These are phyloP conservation scores for Geosmithia flava DNA, from an alignment of 2,329 filamentous ascomycete species.

Conservation along the genomic window DNA sequence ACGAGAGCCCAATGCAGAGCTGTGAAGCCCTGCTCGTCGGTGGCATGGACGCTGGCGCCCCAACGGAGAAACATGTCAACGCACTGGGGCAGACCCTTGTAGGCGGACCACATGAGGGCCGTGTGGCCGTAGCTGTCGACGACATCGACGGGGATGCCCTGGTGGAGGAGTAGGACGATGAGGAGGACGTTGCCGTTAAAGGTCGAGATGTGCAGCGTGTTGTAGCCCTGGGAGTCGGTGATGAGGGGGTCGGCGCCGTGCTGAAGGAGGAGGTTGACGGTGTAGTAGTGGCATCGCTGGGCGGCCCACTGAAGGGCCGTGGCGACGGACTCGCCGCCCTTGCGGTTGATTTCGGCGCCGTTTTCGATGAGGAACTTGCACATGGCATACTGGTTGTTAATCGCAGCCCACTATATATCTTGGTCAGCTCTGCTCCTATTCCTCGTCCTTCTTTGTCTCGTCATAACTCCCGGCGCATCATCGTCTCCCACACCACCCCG, in stretches of 20 bases:
- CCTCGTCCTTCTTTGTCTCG: not conserved
- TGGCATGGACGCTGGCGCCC: conserved; percentile 86
- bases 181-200: conserved; percentile 94
- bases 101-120: conserved; percentile 95
- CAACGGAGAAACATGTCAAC: conserved; percentile 88
- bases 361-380: conserved; percentile 83
- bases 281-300: conserved; percentile 92
- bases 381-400: conserved; percentile 97
- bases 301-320: conserved; percentile 96
- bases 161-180: conserved; percentile 79
- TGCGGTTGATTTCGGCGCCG: conserved; percentile 86
- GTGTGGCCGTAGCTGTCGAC: conserved; percentile 86
- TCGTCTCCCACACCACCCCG: not conserved
- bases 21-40: conserved; percentile 86
- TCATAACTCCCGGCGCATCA: not conserved
- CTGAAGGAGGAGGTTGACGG: conserved; percentile 82
- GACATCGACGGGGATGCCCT: conserved; percentile 89
- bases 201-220: conserved; percentile 91
- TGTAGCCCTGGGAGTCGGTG: conserved; percentile 92
- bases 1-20: conserved; percentile 95
- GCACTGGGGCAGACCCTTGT: conserved; percentile 88
- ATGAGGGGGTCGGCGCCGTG: conserved; percentile 87
- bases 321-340: conserved; percentile 88
- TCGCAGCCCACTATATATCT: conserved; percentile 77
- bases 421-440: conserved; percentile 3